phyloP scores from a whole-genome alignment of 495 filamentous ascomycete species.

The Neurospora sp. region DNA sequence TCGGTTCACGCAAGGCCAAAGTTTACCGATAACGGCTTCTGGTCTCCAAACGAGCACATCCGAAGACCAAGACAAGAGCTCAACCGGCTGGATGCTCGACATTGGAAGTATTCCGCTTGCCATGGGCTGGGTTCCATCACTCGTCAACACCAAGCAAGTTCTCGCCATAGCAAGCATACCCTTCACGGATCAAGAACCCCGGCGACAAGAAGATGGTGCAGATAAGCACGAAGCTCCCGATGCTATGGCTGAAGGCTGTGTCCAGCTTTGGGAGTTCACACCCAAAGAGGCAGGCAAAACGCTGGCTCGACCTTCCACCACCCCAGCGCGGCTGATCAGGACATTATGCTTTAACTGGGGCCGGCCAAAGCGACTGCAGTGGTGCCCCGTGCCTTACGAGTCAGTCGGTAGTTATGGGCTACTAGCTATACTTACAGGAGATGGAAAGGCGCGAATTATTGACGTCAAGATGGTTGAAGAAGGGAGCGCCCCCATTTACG shows the following conservation, averaged over 20 bases:
- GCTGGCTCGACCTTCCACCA: constrained; percentile 10
- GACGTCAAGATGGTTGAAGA: constrained; percentile 21
- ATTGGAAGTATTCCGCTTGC: constrained; percentile 34
- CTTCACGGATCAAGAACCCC: constrained; percentile 29
- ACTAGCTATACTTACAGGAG: constrained; percentile 30
- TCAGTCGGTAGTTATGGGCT: constrained; percentile 16
- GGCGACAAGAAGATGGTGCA: constrained; percentile 8
- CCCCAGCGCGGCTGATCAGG: constrained; percentile 18
- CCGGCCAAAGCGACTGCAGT: constrained; percentile 31
- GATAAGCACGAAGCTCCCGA: constrained; percentile 12
- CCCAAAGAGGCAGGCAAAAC: constrained; percentile 7
- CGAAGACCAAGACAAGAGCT: neutral
- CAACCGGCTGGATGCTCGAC: constrained; percentile 34
- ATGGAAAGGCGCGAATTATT: constrained; percentile 33
- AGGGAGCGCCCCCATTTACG: constrained; percentile 17
- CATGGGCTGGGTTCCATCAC: constrained; percentile 34
- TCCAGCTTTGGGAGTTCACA: constrained; percentile 37
- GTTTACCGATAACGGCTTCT: constrained; percentile 15
- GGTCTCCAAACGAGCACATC: constrained; percentile 9
- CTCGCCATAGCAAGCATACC: constrained; percentile 37
- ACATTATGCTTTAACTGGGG: constrained; percentile 32
- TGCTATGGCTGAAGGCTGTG: constrained; percentile 13
- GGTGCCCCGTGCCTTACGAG: constrained; percentile 33
- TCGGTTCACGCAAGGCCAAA: constrained; percentile 20
- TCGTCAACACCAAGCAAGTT: constrained; percentile 23